phyloP scores from a whole-genome alignment of 768 basidiomycete genomes.

The Arthromyces matolae region DNA sequence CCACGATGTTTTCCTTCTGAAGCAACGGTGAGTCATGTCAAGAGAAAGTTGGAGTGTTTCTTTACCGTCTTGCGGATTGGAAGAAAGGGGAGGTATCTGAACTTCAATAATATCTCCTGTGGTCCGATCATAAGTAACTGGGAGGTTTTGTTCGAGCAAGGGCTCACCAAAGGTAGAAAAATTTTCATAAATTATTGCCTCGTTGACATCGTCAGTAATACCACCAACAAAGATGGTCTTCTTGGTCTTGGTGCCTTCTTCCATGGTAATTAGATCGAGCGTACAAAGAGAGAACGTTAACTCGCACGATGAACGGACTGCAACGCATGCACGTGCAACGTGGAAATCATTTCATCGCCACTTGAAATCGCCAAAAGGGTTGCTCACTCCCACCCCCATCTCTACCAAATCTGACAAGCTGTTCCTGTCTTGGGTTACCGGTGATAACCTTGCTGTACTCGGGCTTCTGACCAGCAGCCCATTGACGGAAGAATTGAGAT shows the following conservation, averaged over 20 bases:
- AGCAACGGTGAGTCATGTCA: slow-evolving; percentile 7
- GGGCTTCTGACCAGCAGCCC: slow-evolving; percentile 5
- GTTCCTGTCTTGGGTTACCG: background rate
- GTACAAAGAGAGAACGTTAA: slow-evolving; percentile 28
- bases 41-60: slow-evolving; percentile 9
- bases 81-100: slow-evolving; percentile 75
- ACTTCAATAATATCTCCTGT: slow-evolving; percentile 92
- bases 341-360: slow-evolving; percentile 11
- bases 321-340: slow-evolving; percentile 25
- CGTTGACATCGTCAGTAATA: slow-evolving; percentile 80
- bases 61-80: slow-evolving; percentile 64
- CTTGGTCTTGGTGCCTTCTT: slow-evolving; percentile 81
- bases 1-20: slow-evolving; percentile 82
- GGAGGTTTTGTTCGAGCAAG: slow-evolving; percentile 7
- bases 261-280: slow-evolving; percentile 48
- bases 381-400: slow-evolving; percentile 21
- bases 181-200: slow-evolving; percentile 65
- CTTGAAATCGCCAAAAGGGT: slow-evolving; percentile 19
- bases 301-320: slow-evolving; percentile 40
- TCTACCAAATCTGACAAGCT: background rate
- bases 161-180: slow-evolving; percentile 83
- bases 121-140: slow-evolving; percentile 11
- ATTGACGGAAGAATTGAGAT: no score
- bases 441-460: background rate
- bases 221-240: slow-evolving; percentile 86